Percentiles rank a stretch among this genome's conserved stretches.
Evolutionary conservation across 495 filamentous ascomycete species (phyloP).

Genomic region (Xylaria cubensis): DNA sequence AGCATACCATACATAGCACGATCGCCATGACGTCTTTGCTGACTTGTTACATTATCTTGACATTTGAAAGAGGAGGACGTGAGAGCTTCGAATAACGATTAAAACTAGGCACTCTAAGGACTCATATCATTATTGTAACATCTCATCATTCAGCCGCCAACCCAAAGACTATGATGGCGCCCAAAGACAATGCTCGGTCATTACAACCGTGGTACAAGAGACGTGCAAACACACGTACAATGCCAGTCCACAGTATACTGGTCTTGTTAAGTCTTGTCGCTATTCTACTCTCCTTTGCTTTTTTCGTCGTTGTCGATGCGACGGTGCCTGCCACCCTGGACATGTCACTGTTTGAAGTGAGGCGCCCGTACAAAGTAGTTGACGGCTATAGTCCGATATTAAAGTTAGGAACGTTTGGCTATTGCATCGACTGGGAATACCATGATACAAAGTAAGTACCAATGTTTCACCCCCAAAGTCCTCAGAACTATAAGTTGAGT

Average conservation of each 20-base stretch:
- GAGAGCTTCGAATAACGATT: not conserved
- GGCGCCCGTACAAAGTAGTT: not conserved
- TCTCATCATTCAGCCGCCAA: not conserved
- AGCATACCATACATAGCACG: not conserved
- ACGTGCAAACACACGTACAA: not conserved
- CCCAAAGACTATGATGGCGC: not conserved
- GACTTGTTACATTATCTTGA: not conserved
- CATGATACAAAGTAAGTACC: not conserved
- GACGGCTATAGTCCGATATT: not conserved
- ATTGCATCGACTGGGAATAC: not conserved
- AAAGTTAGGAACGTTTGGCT: not conserved
- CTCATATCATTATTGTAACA: not conserved
- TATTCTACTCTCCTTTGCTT: not conserved
- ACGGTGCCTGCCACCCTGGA: not conserved
- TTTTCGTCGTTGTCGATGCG: not conserved
- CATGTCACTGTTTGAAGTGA: not conserved
- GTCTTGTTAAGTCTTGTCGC: not conserved
- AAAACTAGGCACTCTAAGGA: not conserved
- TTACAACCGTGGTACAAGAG: constrained; percentile 8
- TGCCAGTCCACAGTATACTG: not conserved
- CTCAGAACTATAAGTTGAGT: not conserved
- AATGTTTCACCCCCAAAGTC: not conserved
- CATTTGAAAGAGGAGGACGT: not conserved
- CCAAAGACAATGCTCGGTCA: not conserved
- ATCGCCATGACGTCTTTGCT: not conserved